Evolutionary conservation across 495 filamentous ascomycete species (phyloP), one percentile per base, ranked within the genome.

Genomic region (Penicillium lividum): DNA sequence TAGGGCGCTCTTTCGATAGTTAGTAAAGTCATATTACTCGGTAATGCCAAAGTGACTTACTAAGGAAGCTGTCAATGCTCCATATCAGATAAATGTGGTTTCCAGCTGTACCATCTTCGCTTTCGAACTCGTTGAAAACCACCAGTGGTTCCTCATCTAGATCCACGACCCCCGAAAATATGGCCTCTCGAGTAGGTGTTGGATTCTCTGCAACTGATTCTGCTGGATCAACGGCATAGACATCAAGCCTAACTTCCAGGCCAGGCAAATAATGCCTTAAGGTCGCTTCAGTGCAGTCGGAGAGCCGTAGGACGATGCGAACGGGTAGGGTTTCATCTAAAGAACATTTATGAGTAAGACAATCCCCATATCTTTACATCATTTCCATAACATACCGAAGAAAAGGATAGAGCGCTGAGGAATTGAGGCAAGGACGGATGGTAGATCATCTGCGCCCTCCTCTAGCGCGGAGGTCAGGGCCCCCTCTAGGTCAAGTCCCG

Each of bases 271-370:
- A 83, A 22, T 81, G 74, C 59, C 83, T 81, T 8, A 93, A 65
- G 7, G 74, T 75, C 15, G 77, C 69, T 58, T 87, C 81, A 42
- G 87, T 82, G 60, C 78, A 81, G 65, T 84, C 80, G 49, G 86
- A 84, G 22, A 89, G 84, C 65, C 85, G 77, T 44, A 96, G 79
- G 27, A 92, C 79, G 53, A 93, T 77, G 66, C 89, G 89, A 13
- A 90, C 80, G 50, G 85, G 79, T 60, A 91, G 80, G 40, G 81
- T 82, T 77, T 96, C 91, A 86, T 96, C 91, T 96, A 59, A 59
- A 62, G 60, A 59, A 73, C 80, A 85, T n/a, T 33, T 8, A 72
- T 62, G 67, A 70, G 87, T 90, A 71, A 91, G 84, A 83, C 85
- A 84, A 80, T 80, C 54, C 62, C 56, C 54, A 51, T 25, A 52